Evolutionary conservation across 2,329 filamentous ascomycete species (phyloP).

Genomic region (Coniella lustricola): DNA sequence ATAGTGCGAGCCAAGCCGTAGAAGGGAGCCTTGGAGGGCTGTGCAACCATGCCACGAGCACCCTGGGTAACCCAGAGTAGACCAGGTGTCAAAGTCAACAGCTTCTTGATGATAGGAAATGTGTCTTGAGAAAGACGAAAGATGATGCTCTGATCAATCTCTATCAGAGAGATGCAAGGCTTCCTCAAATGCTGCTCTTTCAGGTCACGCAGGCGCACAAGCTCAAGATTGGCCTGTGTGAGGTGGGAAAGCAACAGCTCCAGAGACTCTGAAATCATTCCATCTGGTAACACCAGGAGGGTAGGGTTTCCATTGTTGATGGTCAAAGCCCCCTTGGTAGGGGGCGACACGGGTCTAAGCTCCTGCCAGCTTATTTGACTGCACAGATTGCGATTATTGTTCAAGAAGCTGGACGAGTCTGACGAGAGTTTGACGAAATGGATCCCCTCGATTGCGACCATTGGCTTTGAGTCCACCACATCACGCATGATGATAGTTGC

Average conservation of each 20-base stretch:
- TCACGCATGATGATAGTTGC: conserved; percentile 39
- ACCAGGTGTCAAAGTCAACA: conserved; percentile 31
- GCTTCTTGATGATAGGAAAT: conserved; percentile 34
- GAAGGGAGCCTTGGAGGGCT: conserved; percentile 33
- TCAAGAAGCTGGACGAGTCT: conserved; percentile 32
- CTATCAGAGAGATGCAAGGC: conserved; percentile 40
- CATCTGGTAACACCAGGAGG: conserved; percentile 20
- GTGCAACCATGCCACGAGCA: conserved; percentile 28
- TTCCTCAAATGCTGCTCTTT: conserved; percentile 24
- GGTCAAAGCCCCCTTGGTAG: conserved; percentile 24
- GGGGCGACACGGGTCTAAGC: conserved; percentile 12
- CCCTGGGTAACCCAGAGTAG: conserved; percentile 43
- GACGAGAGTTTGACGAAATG: conserved; percentile 32
- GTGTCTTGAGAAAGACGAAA: conserved; percentile 31
- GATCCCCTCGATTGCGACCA: conserved; percentile 39
- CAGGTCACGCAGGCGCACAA: conserved; percentile 28
- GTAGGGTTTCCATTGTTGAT: conserved; percentile 23
- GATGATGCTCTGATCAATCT: conserved; percentile 30
- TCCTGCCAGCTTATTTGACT: conserved; percentile 42
- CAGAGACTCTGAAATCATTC: neutral
- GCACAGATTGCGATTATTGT: conserved; percentile 42
- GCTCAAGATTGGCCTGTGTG: conserved; percentile 22
- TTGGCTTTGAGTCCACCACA: conserved; percentile 24
- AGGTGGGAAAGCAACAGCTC: conserved; percentile 5
- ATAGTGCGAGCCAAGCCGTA: conserved; percentile 41